phyloP scores from a whole-genome alignment of 192 early-diverging fungal species.

The Coemansia sp. region DNA sequence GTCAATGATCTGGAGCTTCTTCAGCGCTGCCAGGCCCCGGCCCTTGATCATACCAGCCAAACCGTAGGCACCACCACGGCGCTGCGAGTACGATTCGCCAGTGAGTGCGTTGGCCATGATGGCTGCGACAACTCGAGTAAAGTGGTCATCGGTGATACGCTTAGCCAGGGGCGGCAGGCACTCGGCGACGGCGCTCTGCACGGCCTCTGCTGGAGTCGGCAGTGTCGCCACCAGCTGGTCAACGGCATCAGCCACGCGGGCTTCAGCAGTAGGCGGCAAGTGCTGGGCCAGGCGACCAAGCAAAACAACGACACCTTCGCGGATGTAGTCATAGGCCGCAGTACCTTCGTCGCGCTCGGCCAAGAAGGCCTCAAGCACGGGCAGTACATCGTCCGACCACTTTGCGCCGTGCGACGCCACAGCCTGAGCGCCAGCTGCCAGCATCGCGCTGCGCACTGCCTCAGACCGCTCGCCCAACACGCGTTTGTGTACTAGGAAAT shows the following conservation, averaged over 20 bases:
- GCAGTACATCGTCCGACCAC: constrained; percentile 69
- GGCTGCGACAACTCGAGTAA: constrained; percentile 60
- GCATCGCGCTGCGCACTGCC: constrained; percentile 77
- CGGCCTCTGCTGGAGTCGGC: constrained; percentile 90
- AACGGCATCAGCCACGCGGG: constrained; percentile 77
- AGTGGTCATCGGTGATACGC: constrained; percentile 61
- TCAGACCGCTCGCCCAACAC: constrained; percentile 85
- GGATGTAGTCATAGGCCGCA: constrained; percentile 81
- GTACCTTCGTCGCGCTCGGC: constrained; percentile 68
- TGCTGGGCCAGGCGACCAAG: constrained; percentile 91
- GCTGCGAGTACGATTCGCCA: constrained; percentile 77
- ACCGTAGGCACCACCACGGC: constrained; percentile 95
- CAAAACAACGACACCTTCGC: constrained; percentile 89
- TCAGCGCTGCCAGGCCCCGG: constrained; percentile 82
- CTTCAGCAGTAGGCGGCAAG: constrained; percentile 65
- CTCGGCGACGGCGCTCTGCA: constrained; percentile 91
- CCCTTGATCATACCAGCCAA: constrained; percentile 94
- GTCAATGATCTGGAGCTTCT: constrained; percentile 79
- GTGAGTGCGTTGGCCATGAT: constrained; percentile 73
- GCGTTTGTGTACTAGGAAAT: constrained; percentile 81
- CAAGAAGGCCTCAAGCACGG: constrained; percentile 78
- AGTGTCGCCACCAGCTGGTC: constrained; percentile 87
- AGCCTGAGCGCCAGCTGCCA: constrained; percentile 81
- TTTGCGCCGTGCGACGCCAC: constrained; percentile 71
- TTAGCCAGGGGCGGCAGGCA: constrained; percentile 93